A percentile compares a stretch with the other conserved stretches of the same genome.
phyloP scores from a whole-genome alignment of 495 filamentous ascomycete species.

The Lasiosphaeris hirsuta region DNA sequence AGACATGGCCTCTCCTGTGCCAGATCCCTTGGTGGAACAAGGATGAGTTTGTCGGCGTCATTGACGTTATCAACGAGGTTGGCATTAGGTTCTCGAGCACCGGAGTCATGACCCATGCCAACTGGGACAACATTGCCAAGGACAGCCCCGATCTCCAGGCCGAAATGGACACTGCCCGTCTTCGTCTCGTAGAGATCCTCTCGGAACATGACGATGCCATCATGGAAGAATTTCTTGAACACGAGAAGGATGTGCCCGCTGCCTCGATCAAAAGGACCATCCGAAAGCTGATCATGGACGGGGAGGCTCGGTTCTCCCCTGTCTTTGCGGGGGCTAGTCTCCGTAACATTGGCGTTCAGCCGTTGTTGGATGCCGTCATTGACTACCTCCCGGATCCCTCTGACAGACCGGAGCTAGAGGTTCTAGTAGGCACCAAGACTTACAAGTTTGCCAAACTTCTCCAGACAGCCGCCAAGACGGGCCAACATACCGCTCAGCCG shows the following conservation, averaged over 20 bases:
- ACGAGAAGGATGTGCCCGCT: constrained; percentile 67
- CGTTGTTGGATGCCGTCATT: constrained; percentile 81
- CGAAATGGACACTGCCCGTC: constrained; percentile 74
- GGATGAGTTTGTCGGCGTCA: constrained; percentile 73
- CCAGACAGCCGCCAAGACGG: constrained; percentile 47
- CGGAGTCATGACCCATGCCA: constrained; percentile 57
- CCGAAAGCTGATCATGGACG: constrained; percentile 64
- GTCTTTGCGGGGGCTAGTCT: constrained; percentile 92
- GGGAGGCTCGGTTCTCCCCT: constrained; percentile 66
- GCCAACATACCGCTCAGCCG: constrained; percentile 32
- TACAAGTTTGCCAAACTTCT: constrained; percentile 51
- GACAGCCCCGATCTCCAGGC: constrained; percentile 49
- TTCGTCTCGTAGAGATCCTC: constrained; percentile 73
- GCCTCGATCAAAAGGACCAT: constrained; percentile 67
- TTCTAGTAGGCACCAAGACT: constrained; percentile 60
- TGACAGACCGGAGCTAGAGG: constrained; percentile 74
- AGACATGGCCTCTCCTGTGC: constrained; percentile 84
- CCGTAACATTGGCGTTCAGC: constrained; percentile 90
- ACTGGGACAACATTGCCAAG: constrained; percentile 31
- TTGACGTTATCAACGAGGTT: constrained; percentile 66
- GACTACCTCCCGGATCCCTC: constrained; percentile 81
- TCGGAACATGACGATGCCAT: constrained; percentile 84
- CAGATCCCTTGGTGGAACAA: constrained; percentile 93
- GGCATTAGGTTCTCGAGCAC: constrained; percentile 48
- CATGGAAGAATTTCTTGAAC: constrained; percentile 77